A percentile compares a stretch with the other conserved stretches of the same genome.
phyloP scores from a whole-genome alignment of 176 grass and related monocot species.

The Triticum urartu region DNA sequence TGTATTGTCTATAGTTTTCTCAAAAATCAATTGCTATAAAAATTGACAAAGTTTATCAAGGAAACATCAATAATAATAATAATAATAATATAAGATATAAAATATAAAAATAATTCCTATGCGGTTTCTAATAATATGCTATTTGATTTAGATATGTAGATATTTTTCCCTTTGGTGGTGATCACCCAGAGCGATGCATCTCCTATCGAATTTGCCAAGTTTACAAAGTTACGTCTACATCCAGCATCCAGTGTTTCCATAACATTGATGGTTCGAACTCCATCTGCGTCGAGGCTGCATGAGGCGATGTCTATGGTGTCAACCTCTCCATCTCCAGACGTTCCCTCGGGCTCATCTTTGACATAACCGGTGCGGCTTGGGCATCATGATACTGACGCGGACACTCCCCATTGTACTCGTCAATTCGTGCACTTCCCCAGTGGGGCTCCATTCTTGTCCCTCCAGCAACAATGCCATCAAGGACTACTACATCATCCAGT shows the following conservation, averaged over 20 bases:
- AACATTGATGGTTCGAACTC: background rate
- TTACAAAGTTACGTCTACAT: no score
- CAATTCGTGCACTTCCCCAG: background rate
- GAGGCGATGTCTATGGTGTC: background rate
- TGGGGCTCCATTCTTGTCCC: background rate
- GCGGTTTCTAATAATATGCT: no score
- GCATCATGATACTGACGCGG: background rate
- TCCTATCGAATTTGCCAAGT: no score
- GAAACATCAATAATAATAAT: no score
- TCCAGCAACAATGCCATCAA: background rate
- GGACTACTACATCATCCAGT: background rate
- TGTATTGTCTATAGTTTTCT: no score
- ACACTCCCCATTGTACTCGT: background rate
- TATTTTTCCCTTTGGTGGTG: no score
- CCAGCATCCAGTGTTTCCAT: background rate
- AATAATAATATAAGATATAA: no score
- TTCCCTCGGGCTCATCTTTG: background rate
- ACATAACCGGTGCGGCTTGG: constrained; percentile 23
- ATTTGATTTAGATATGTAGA: no score
- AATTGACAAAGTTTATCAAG: no score
- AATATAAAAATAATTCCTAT: no score
- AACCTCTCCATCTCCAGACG: background rate
- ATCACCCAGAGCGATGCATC: no score
- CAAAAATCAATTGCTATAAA: no score
- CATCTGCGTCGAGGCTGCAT: background rate